Evolutionary conservation across 1,284 basidiomycete genomes (phyloP), one percentile per base, ranked within the genome.

Genomic region (Ceratobasidium sp.): DNA sequence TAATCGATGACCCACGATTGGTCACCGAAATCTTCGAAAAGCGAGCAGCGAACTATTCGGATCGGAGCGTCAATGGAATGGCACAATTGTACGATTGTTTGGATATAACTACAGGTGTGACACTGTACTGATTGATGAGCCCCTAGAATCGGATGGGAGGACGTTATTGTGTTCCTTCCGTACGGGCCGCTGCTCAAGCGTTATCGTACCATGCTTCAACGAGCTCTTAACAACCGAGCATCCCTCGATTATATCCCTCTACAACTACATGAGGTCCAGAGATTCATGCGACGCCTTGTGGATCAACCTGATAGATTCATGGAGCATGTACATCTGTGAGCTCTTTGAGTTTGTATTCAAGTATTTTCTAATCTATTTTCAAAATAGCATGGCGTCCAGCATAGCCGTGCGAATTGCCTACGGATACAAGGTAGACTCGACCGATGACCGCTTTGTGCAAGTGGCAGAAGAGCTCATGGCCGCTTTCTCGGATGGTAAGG

Each of bases 141-240:
- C n/a, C n/a, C n/a, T 33, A 68, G 66, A 7, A n/a, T 68, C 23
- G 68, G 68, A 26, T 70, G 68, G 68, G 53, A 58, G 3, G 68
- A 70, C 4, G 58, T 56, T 23, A 20, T 58, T 1, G 15, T 68
- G 33, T 70, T 70, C 53, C 23, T 58, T 15, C 39, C 18, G 20
- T 70, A 70, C 40, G 68, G 68, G 2, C 68, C 68, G 9, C 15
- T 18, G 28, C 68, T 70, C 33, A 70, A 70, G 23, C 26, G 42
- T 33, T 56, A 70, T 58, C 68, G 68, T 23, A 58, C 53, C 20
- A 15, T 70, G 18, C 53, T 70, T 4, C 55, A 70, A 20, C 55
- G 68, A 13, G 68, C 68, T 23, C 68, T 70, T n/a, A 70, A 70
- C 68, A 70, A 58, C 58, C 68, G 68, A 15, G 68, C 44, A 6